Evolutionary conservation across 2,329 filamentous ascomycete genomes (phyloP), one percentile per base, ranked within the genome.

Genomic region (Berkeleyomyces basicola): DNA sequence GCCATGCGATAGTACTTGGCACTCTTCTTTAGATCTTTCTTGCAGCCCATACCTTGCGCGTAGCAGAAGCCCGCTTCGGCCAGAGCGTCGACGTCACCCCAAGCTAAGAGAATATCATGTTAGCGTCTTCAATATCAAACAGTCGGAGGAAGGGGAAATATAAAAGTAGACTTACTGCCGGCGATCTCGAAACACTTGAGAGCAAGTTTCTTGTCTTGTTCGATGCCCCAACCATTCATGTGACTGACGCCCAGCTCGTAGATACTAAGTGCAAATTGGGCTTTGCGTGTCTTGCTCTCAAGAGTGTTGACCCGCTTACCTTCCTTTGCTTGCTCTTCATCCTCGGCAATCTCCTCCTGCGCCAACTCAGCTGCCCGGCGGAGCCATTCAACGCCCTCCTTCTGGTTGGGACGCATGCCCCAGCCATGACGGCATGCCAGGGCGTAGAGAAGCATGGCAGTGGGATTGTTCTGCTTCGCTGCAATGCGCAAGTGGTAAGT

Each of bases 211-310:
- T 93, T 95, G 71, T 99, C 93, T 73, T 95, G 90, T 68, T 92
- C 84, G 46, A 95, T 95, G 14, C 93, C 93, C 93, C 93, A 99
- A 4, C 93, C 93, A 69, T 99, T 96, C 83, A 96, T 90, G 71
- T 97, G 92, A 71, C 90, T 95, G 36, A 96, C 90, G 3, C 93
- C 93, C 33, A 99, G 79, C 74, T 99, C 93, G 69, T 99, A 99
- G 61, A 97, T 91, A 69, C 90, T 93, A 53, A 97, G 79, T 0
- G 92, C 93, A 72, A 97, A 96, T 70, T 97, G 92, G 9, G 91
- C 91, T 70, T 90, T 90, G 66, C 90, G 85, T 4, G 88, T 86
- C 73, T 91, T 93, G 67, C 83, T 82, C 71, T 92, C 88, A 37
- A 82, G 70, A 5, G 83, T 72, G 71, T 90, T 83, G 0, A 84